Base-by-base conservation (phyloP, 2,329 filamentous ascomycete species). In the Sarocladiaceae sp. region DNA sequence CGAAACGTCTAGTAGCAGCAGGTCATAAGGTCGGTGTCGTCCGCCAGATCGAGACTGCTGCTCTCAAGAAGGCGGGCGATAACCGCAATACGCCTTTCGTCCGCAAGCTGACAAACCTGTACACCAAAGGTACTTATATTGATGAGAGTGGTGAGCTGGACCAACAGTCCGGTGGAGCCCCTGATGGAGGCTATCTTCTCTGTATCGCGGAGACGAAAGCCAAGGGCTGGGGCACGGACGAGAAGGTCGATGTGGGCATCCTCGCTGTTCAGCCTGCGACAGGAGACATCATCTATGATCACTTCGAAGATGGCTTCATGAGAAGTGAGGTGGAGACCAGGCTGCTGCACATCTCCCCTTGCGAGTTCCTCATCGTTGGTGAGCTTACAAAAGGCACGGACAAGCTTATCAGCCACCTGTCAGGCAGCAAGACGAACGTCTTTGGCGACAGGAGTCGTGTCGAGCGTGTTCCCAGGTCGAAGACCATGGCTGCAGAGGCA, bases 281-380 rank as follows among this genome's bases (percentile, higher is more conserved):
- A 0, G 93, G 93, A 45, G 91, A 97, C 61, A 88, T 98, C 54
- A 85, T 97, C 45, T 94, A 96, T 56, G 93, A 98, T 58, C 82
- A 84, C 47, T 98, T 98, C 55, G 88, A 97, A 54, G 93, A 98
- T 57, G 89, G 91, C 2, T 97, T 97, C 66, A 95, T 98, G 91
- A 77, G 93, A 40, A 89, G 84, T 55, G 93, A 98, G 60, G 85
- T 98, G 26, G 93, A 98, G 66, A 98, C 93, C 0, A 74, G 93
- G n/a, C 69, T 98, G 20, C 70, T 98, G 23, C 93, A 98, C 60
- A 95, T 98, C 52, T 88, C 91, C 0, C 93, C 93, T 0, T 95
- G 90, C 64, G 93, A 98, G 62, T 88, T 98, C 49, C 73, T 98
- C 24, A 85, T 98, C 34, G 88, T 98, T 2, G 93, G 93, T 12